Conservation (phyloP, 495 filamentous ascomycete genomes). For the Cenococcum geophilum region DNA sequence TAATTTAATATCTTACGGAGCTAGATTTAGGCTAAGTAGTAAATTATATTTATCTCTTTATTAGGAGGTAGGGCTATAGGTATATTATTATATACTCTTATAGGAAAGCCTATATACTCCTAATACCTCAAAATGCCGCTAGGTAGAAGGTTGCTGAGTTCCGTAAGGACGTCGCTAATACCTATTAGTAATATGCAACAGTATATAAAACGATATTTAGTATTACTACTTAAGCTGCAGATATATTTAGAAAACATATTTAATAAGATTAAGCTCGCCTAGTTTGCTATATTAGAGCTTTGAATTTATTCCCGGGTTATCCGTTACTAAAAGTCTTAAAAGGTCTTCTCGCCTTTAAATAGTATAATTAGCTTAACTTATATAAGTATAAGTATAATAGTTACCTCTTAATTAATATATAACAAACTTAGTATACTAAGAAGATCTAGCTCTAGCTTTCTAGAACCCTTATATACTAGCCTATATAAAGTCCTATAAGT, state of each 20-base stretch:
- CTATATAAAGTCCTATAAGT: conserved; percentile 80
- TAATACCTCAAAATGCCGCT: conserved; percentile 33
- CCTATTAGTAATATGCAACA: conserved; percentile 5
- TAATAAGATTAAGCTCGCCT: conserved; percentile 46
- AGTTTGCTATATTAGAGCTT: neutral
- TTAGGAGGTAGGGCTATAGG: conserved; percentile 7
- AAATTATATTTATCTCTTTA: conserved; percentile 53
- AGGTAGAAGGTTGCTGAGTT: conserved; percentile 69
- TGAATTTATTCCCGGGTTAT: too few relatives aligned
- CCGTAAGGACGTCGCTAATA: conserved; percentile 80
- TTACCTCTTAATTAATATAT: conserved; percentile 70
- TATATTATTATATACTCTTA: conserved; percentile 33
- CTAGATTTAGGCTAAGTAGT: conserved; percentile 80
- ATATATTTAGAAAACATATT: conserved; percentile 89
- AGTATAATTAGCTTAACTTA: neutral
- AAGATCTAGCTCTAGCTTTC: conserved; percentile 87
- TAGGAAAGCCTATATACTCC: conserved; percentile 56
- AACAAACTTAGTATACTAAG: conserved; percentile 67
- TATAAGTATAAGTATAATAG: neutral
- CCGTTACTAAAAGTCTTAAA: too few relatives aligned
- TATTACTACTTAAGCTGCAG: conserved; percentile 82
- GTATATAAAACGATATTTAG: neutral
- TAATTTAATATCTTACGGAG: conserved; percentile 79
- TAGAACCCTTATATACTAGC: conserved; percentile 77
- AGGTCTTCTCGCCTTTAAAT: neutral